Evolutionary conservation across 2,329 filamentous ascomycete genomes (phyloP).

Genomic region (Colletotrichum sp.): DNA sequence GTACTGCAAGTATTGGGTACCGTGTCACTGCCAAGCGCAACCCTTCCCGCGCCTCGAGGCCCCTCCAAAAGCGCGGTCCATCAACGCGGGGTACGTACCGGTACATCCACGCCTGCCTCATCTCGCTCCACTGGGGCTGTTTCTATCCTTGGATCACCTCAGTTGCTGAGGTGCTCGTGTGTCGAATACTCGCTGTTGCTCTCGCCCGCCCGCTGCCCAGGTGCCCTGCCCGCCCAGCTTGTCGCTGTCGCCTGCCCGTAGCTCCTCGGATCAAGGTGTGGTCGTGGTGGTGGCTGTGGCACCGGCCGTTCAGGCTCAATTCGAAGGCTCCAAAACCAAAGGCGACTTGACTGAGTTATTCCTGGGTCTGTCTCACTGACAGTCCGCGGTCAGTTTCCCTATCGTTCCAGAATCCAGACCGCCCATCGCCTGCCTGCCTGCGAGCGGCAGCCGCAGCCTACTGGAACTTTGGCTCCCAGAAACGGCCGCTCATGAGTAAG

Average conservation of each 20-base stretch:
- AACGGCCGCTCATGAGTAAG: conserved; percentile 17
- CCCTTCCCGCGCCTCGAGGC: background rate
- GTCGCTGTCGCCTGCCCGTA: background rate
- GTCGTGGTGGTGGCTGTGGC: conserved; percentile 12
- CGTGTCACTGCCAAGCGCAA: background rate
- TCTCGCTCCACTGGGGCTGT: background rate
- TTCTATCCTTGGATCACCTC: conserved; percentile 15
- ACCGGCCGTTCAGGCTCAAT: background rate
- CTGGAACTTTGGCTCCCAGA: background rate
- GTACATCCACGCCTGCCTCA: background rate
- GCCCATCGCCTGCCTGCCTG: background rate
- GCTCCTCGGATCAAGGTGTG: background rate
- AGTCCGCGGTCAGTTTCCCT: background rate
- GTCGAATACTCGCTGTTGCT: background rate
- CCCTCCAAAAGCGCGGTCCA: background rate
- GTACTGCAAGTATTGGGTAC: background rate
- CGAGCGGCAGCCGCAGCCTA: background rate
- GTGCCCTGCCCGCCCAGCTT: no score
- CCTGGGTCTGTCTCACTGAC: background rate
- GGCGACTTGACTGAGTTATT: background rate
- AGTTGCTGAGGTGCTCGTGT: background rate
- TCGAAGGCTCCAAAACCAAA: background rate
- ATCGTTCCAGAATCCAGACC: background rate
- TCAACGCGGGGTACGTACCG: conserved; percentile 15
- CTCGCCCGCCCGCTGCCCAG: background rate